Conservation (phyloP, 192 early-diverging fungal genomes). For the Kickxella alabastrina region DNA sequence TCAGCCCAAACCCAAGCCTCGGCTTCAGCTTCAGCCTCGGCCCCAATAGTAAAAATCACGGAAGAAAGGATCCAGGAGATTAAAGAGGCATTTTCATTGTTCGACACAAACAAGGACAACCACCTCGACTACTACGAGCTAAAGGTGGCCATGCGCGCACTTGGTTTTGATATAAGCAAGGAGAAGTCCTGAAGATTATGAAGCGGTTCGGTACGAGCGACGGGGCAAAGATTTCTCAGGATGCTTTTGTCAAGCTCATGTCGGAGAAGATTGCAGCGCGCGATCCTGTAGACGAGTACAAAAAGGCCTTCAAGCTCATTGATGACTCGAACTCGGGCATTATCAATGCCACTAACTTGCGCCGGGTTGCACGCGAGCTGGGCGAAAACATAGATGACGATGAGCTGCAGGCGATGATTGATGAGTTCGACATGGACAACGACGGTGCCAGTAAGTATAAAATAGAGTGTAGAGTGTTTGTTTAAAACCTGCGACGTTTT, state of each 20-base stretch:
- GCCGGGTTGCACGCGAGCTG: slow-evolving; percentile 74
- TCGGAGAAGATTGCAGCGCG: slow-evolving; percentile 63
- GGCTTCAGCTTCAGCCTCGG: too few relatives aligned
- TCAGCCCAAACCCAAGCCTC: too few relatives aligned
- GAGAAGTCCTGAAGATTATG: slow-evolving; percentile 72
- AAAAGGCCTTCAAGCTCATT: slow-evolving; percentile 75
- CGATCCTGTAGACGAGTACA: slow-evolving; percentile 78
- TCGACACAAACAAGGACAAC: slow-evolving; percentile 66
- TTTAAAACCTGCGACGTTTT: background rate
- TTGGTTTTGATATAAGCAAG: slow-evolving; percentile 84
- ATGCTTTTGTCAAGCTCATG: slow-evolving; percentile 71
- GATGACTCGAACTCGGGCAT: slow-evolving; percentile 65
- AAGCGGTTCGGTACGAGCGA: slow-evolving; percentile 57
- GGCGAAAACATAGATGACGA: slow-evolving; percentile 78
- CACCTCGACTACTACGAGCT: slow-evolving; percentile 78
- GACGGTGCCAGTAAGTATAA: slow-evolving; percentile 71
- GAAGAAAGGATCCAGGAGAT: slow-evolving; percentile 70
- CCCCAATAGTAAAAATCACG: slow-evolving; percentile 46
- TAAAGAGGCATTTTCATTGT: slow-evolving; percentile 59
- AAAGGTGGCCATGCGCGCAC: slow-evolving; percentile 80
- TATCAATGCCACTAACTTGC: slow-evolving; percentile 64
- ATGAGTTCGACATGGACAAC: slow-evolving; percentile 83
- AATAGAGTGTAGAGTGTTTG: too few relatives aligned
- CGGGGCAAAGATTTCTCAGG: slow-evolving; percentile 57
- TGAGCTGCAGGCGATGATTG: slow-evolving; percentile 83